Percentiles rank a stretch among this genome's conserved stretches.
Conservation (phyloP, 2,329 filamentous ascomycete species). For the Raffaelea albimanens region DNA sequence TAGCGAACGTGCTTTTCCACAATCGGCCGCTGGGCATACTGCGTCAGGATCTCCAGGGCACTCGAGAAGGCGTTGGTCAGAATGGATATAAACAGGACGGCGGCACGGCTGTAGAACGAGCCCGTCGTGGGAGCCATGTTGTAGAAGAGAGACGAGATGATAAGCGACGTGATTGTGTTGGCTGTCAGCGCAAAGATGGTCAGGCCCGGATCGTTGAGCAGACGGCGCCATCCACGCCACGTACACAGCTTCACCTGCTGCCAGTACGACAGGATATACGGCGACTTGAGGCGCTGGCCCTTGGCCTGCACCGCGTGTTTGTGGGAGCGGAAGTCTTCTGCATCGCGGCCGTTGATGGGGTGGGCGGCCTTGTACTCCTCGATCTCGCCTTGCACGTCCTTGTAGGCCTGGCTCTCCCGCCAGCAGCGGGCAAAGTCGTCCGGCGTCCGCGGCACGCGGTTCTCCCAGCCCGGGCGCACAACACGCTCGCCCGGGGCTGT, state of each 20-base stretch:
- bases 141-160: constrained; percentile 73
- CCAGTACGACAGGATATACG: constrained; percentile 67
- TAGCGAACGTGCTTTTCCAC: constrained; percentile 83
- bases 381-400: constrained; percentile 41
- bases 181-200: constrained; percentile 59
- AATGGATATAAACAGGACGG: constrained; percentile 76
- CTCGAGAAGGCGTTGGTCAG: constrained; percentile 76
- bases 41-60: constrained; percentile 71
- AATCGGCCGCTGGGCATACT: constrained; percentile 81
- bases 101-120: constrained; percentile 55
- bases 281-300: constrained; percentile 56
- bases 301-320: constrained; percentile 45
- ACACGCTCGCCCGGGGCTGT: constrained; percentile 48
- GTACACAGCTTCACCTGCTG: constrained; percentile 74
- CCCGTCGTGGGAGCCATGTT: constrained; percentile 52
- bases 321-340: constrained; percentile 43
- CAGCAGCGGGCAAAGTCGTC: constrained; percentile 51
- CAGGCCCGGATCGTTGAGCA: constrained; percentile 68
- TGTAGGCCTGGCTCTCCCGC: constrained; percentile 43
- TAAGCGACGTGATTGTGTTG: constrained; percentile 66
- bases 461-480: constrained; percentile 44
- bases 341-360: constrained; percentile 43
- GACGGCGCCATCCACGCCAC: constrained; percentile 67
- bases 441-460: constrained; percentile 45
- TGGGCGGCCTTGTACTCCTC: constrained; percentile 42